Evolutionary conservation across 2,329 filamentous ascomycete genomes (phyloP), one percentile per base, ranked within the genome.

Genomic region (Cercospora zeina): DNA sequence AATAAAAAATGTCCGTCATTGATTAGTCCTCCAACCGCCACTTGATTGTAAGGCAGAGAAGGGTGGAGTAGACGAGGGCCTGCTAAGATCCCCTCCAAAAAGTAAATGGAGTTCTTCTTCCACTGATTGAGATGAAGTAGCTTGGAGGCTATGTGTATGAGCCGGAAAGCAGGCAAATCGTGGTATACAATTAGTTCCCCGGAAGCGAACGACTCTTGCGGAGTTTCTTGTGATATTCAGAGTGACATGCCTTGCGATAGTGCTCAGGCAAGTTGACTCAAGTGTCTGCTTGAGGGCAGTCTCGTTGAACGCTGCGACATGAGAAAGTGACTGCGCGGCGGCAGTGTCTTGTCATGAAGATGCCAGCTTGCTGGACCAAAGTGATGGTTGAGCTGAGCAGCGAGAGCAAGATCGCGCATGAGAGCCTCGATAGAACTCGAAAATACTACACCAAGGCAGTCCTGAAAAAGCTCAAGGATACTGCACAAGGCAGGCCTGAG

Each of bases 21-120:
- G 76, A 74, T 71, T 78, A 80, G 79, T 80, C 78, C 78, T 77
- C 74, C 54, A 75, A 69, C 73, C 73, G 74, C 71, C 75, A 75
- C 68, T 65, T 60, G 24, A 42, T 67, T 67, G 65, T 63, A 68
- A 72, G 71, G 75, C 75, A 73, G 74, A 72, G 76, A 77, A 79
- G 79, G 79, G 79, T 81, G 79, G 79, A 81, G 78, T 76, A 78
- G 79, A 81, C 79, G 78, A 76, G 78, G 79, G 76, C 75, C 78
- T 81, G 79, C 79, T 81, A 79, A 79, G 78, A 79, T 76, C 79
- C 64, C 62, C 33, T 59, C 64, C 62, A 64, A n/a, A n/a, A n/a
- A 65, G 64, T 53, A 33, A 57, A 57, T 58, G 49, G 53, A 58
- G 53, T 80, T 76, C 69, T 73, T 81, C 78, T 81, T 72, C 79